These are phyloP conservation scores for Taiozyma sp. DNA, from an alignment of 1,139 yeast genomes.

Conservation along the genomic window DNA sequence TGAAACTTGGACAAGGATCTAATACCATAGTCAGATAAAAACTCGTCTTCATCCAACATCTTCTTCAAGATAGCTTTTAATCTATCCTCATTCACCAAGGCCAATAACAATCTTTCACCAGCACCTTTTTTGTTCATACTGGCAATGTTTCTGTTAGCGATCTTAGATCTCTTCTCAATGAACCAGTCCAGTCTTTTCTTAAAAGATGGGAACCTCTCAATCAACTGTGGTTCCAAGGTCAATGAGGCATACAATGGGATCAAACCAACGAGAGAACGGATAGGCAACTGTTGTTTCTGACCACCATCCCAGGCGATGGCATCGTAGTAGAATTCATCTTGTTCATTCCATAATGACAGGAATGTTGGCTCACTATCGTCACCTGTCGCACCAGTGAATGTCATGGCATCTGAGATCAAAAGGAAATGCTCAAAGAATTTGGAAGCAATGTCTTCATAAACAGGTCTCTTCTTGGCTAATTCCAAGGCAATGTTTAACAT, in stretches of 20 bases:
- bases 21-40: constrained; percentile 81
- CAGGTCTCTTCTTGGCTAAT: constrained; percentile 78
- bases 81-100: constrained; percentile 80
- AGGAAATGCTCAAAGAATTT: constrained; percentile 93
- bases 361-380: constrained; percentile 42
- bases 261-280: constrained; percentile 86
- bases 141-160: constrained; percentile 87
- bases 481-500: constrained; percentile 94
- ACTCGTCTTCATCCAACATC: constrained; percentile 87
- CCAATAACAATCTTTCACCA: constrained; percentile 76
- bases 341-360: constrained; percentile 84
- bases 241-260: constrained; percentile 90
- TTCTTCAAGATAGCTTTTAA: constrained; percentile 69
- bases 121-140: constrained; percentile 82
- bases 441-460: constrained; percentile 91
- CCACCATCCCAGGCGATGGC: constrained; percentile 84
- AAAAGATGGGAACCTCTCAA: constrained; percentile 78
- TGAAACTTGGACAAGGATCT: constrained; percentile 88
- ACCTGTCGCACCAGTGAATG: constrained; percentile 43
- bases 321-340: constrained; percentile 86
- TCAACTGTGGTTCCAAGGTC: constrained; percentile 82
- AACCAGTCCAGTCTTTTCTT: constrained; percentile 87
- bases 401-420: constrained; percentile 93
- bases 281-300: constrained; percentile 69
- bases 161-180: constrained; percentile 59